These are phyloP conservation scores for Jackrogersella multiformis DNA, from an alignment of 495 filamentous ascomycete genomes.

Conservation along the genomic window DNA sequence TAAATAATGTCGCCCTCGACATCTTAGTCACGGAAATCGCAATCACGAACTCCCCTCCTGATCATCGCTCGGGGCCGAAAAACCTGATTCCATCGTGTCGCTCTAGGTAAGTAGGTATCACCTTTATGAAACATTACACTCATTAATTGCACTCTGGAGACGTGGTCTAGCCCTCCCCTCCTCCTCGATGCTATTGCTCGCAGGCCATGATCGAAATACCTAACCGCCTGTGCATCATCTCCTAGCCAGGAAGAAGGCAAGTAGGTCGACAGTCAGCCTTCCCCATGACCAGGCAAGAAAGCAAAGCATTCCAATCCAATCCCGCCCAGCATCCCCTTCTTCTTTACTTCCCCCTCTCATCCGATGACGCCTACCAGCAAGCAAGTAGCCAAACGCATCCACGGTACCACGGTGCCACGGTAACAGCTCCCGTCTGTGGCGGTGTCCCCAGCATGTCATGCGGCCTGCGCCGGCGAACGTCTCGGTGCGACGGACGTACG, in stretches of 20 bases:
- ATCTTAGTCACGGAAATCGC: background rate
- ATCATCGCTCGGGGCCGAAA: conserved; percentile 5
- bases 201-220: background rate
- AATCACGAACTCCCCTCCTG: background rate
- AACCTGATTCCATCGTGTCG: conserved; percentile 25
- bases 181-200: background rate
- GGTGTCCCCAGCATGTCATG: background rate
- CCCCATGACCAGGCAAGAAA: background rate
- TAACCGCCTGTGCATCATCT: conserved; percentile 4
- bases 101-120: conserved; percentile 13
- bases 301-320: background rate
- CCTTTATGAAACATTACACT: conserved; percentile 15
- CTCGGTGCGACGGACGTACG: conserved; percentile 9
- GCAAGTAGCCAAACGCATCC: conserved; percentile 5
- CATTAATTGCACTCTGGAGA: too few species aligned
- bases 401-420: conserved; percentile 4
- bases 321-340: too few species aligned
- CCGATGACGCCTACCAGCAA: conserved; percentile 20
- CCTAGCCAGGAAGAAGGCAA: background rate
- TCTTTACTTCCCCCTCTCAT: background rate
- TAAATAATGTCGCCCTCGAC: conserved; percentile 13
- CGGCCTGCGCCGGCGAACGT: conserved; percentile 8
- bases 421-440: background rate
- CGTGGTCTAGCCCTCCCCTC: background rate
- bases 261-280: conserved; percentile 4